These are phyloP conservation scores for Orobanche coerulescens DNA, from an alignment of 257 asterid genomes.

Conservation along the genomic window DNA sequence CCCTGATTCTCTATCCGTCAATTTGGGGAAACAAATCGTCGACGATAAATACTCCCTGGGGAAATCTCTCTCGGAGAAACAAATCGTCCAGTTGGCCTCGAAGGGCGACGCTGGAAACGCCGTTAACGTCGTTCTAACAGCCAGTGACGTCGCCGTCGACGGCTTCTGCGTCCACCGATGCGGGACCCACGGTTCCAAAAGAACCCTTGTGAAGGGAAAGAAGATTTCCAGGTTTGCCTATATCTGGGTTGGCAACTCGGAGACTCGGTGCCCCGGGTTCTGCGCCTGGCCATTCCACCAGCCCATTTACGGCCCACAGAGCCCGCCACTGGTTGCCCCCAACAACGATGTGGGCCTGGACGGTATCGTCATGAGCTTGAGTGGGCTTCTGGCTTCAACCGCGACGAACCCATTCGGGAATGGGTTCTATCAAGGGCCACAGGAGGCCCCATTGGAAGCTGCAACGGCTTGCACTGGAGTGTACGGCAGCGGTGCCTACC, in stretches of 20 bases:
- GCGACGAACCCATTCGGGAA: constrained; percentile 69
- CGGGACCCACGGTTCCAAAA: constrained; percentile 53
- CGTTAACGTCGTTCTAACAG: constrained; percentile 50
- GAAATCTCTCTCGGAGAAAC: constrained; percentile 45
- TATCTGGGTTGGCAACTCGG: constrained; percentile 69
- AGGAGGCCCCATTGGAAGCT: constrained; percentile 63
- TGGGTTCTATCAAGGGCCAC: constrained; percentile 59
- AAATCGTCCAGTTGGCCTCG: constrained; percentile 43
- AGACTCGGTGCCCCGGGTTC: constrained; percentile 50
- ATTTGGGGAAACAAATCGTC: constrained; percentile 37
- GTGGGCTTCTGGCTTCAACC: constrained; percentile 57
- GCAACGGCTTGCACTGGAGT: constrained; percentile 75
- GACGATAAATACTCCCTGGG: constrained; percentile 41
- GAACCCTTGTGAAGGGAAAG: constrained; percentile 21
- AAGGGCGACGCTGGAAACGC: constrained; percentile 49
- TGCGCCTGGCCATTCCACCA: constrained; percentile 81
- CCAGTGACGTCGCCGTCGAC: constrained; percentile 47
- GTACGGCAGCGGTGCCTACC: constrained; percentile 69
- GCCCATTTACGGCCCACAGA: constrained; percentile 75
- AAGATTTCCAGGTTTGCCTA: constrained; percentile 41
- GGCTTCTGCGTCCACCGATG: constrained; percentile 57
- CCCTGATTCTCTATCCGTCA: constrained; percentile 19
- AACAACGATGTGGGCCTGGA: constrained; percentile 67
- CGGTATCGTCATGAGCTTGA: constrained; percentile 46
- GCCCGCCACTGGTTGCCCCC: constrained; percentile 56